Evolutionary conservation across 148 eudicot species (phyloP).

Genomic region (Silene latifolia): DNA sequence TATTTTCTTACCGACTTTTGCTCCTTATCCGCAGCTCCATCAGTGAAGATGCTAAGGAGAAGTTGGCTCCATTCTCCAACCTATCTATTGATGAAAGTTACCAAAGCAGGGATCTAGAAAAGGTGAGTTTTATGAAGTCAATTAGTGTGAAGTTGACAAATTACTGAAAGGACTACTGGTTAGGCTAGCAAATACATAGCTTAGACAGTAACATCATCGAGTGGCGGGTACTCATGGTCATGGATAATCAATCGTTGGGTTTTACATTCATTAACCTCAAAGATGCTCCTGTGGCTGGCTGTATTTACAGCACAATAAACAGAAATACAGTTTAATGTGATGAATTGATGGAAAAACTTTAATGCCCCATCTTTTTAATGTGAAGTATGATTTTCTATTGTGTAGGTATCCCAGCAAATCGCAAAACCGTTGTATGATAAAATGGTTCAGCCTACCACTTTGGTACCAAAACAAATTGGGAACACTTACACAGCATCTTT

Average conservation of each 20-base stretch:
- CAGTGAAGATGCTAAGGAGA: slow-evolving; percentile 70
- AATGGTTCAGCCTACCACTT: slow-evolving; percentile 79
- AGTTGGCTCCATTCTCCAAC: slow-evolving; percentile 71
- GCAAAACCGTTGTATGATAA: slow-evolving; percentile 75
- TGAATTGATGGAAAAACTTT: too few relatives aligned
- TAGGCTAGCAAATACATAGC: too few relatives aligned
- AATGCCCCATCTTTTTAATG: too few relatives aligned
- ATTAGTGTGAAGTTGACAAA: neutral
- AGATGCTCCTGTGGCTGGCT: too few relatives aligned
- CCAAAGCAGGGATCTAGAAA: slow-evolving; percentile 95
- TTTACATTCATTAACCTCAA: too few relatives aligned
- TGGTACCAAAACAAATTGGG: slow-evolving; percentile 92
- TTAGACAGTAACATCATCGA: too few relatives aligned
- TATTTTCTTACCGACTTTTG: neutral
- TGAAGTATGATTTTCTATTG: neutral
- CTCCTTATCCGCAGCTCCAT: slow-evolving; percentile 53
- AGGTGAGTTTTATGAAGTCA: slow-evolving; percentile 43
- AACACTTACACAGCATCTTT: slow-evolving; percentile 98
- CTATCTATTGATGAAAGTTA: slow-evolving; percentile 76
- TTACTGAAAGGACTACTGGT: neutral
- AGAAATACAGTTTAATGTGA: too few relatives aligned
- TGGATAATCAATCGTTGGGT: too few relatives aligned
- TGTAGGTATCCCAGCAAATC: slow-evolving; percentile 73
- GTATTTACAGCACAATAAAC: too few relatives aligned
- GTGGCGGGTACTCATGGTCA: too few relatives aligned